phyloP scores from a whole-genome alignment of 2,329 filamentous ascomycete species.

The Didymella segeticola region DNA sequence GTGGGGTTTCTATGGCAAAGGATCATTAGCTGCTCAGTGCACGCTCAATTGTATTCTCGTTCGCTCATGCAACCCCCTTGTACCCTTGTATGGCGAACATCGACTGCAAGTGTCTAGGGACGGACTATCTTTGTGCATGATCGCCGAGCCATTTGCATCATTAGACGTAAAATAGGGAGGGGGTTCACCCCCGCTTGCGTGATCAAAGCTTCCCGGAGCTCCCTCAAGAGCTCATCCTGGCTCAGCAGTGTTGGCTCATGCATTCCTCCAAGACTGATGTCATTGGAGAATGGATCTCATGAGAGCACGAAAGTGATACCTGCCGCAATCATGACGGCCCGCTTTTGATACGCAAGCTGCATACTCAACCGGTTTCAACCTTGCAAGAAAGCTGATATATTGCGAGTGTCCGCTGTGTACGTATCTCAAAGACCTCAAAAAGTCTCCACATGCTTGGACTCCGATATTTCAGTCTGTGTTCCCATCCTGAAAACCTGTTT shows the following conservation, averaged over 20 bases:
- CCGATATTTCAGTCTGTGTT: constrained; percentile 25
- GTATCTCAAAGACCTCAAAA: background rate
- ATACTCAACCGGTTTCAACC: constrained; percentile 11
- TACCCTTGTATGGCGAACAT: background rate
- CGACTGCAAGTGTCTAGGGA: background rate
- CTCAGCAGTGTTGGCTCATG: background rate
- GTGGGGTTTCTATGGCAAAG: too few relatives aligned
- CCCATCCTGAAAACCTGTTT: background rate
- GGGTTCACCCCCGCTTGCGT: constrained; percentile 17
- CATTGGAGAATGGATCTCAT: background rate
- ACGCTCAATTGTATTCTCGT: too few relatives aligned
- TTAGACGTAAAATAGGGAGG: constrained; percentile 1
- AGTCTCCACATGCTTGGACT: constrained; percentile 32
- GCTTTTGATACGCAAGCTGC: constrained; percentile 19
- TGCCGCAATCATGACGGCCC: constrained; percentile 14
- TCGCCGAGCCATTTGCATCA: constrained; percentile 12
- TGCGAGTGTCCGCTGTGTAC: constrained; percentile 4
- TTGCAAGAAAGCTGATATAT: constrained; percentile 13
- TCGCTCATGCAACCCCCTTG: background rate
- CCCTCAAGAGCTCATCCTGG: constrained; percentile 12
- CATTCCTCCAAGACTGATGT: background rate
- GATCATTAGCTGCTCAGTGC: too few relatives aligned
- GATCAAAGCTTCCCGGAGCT: constrained; percentile 15
- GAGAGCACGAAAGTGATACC: constrained; percentile 15
- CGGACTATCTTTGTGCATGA: constrained; percentile 13